Evolutionary conservation across 768 basidiomycete genomes (phyloP), one percentile per base, ranked within the genome.

Genomic region (Suillus clintonianus): DNA sequence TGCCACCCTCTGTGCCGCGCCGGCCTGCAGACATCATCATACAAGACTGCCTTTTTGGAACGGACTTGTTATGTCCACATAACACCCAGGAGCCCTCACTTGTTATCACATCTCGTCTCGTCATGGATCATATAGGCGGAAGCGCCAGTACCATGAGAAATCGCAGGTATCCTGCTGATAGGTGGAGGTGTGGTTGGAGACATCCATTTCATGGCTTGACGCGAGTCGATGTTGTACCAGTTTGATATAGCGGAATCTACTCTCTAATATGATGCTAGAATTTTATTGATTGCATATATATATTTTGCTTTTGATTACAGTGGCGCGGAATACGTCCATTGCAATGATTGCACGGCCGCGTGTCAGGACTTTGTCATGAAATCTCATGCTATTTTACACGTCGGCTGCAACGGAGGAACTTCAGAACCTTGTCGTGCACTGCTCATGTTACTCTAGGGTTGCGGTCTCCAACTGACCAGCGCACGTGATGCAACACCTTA

Each of bases 121-220:
- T 81, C 30, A 75, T 81, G 73, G 80, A 81, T 66, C 78, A 80
- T 61, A 77, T 82, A 30, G 80, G 81, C 30, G 80, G 74, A 15
- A 69, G 68, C 63, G 71, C 69, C 14, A 79, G 79, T 50, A 82
- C 80, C 5, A 73, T 73, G 48, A 48, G 37, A 7, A 69, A 73
- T 5, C 77, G 79, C 59, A 39, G 57, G 4, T 70, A 73, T 13
- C 74, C 76, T 37, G 50, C 64, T 13, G 73, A 78, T 36, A 78
- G 79, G 62, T 81, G 80, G 79, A 72, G 76, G 61, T 82, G 81
- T 63, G 77, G 79, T n/a, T 82, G 80, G 81, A 73, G 80, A 24
- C 80, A 81, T 70, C 74, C 80, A 32, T 81, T 82, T 61, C 80
- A 83, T 67, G 80, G 79, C 34, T 68, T 69, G 22, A 65, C 69